phyloP scores from a whole-genome alignment of 495 filamentous ascomycete genomes.

The Aspergillus haitiensis region DNA sequence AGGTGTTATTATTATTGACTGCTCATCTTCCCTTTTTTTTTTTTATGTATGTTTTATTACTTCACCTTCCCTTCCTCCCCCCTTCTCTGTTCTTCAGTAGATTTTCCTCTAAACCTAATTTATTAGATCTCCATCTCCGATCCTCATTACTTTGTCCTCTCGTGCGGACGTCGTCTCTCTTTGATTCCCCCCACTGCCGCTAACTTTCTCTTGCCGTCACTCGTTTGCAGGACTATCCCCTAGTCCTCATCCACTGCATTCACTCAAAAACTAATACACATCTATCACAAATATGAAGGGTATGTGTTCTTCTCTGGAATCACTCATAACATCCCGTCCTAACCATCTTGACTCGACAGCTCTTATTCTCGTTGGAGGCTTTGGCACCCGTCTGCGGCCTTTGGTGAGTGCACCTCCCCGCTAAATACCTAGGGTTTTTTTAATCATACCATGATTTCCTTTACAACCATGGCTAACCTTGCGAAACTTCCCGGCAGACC shows the following conservation, averaged over 20 bases:
- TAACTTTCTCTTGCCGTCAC: constrained; percentile 19
- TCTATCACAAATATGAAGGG: constrained; percentile 27
- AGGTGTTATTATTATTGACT: constrained; percentile 5
- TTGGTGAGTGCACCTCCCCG: constrained; percentile 63
- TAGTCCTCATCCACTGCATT: constrained; percentile 1
- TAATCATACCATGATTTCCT: constrained; percentile 3
- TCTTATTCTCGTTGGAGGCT: constrained; percentile 98
- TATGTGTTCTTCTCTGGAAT: constrained; percentile 10
- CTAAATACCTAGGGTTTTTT: constrained; percentile 17
- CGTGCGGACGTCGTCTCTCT: constrained; percentile 19
- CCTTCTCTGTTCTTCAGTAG: constrained; percentile 16
- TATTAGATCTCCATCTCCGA: constrained; percentile 19
- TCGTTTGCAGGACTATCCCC: constrained; percentile 1
- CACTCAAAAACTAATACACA: constrained; percentile 3
- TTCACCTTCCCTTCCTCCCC: constrained; percentile 18
- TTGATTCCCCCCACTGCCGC: constrained; percentile 29
- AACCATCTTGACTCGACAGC: constrained; percentile 54
- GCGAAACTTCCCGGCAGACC: constrained; percentile 56
- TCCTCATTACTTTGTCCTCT: not conserved
- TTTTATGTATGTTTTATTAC: no score
- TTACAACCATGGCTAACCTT: constrained; percentile 2
- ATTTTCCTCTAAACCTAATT: constrained; percentile 12
- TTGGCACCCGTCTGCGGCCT: constrained; percentile 96
- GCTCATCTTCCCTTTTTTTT: not conserved
- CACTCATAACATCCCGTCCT: not conserved